Base-by-base conservation (phyloP, 306 rosid species). In the Luffa acutangula region DNA sequence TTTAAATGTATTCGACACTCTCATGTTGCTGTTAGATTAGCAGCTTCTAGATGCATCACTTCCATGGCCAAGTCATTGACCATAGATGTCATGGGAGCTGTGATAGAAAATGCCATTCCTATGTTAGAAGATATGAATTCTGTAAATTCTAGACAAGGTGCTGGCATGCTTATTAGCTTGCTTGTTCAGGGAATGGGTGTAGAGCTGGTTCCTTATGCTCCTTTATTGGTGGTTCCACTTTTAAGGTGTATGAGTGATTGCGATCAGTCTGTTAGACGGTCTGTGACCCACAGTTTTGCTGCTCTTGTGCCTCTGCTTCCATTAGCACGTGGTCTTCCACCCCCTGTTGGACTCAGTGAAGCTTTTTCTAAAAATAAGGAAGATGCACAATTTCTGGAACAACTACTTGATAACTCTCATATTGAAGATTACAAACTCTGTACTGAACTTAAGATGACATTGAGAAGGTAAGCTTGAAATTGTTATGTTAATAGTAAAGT, bases 291-390 rank as follows among this genome's bases (percentile, higher is more conserved):
- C 86, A 93, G 99, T 89, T 95, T 95, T 93, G 99, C 99, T 75
- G 92, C 99, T 66, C 97, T 95, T 83, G 99, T 95, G 77, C 99
- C 99, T 72, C 87, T 95, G 83, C 97, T 95, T 87, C 99, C 99
- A 82, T 83, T 95, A 76, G 97, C 99, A 4, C 90, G 97, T 31
- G 99, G 99, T 82, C 90, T 95, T 84, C 97, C 97, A 74, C 93
- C 91, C 78, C 99, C 97, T 45, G 80, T 64, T 86, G 97, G 92
- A 78, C 79, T 92, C 49, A 87, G 89, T 72, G 93, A 91, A 80
- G 87, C 83, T 75, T 79, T 91, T 67, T 88, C 91, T 36, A 85
- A 86, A 80, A 93, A 84, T 73, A 84, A 89, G 60, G 99, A 93
- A 76, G 99, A 95, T 83, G 85, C 94, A 64, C 87, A 83, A 81